Evolutionary conservation across 176 grass and related monocot genomes (phyloP), one percentile per base, ranked within the genome.

Genomic region (Secale cereale): DNA sequence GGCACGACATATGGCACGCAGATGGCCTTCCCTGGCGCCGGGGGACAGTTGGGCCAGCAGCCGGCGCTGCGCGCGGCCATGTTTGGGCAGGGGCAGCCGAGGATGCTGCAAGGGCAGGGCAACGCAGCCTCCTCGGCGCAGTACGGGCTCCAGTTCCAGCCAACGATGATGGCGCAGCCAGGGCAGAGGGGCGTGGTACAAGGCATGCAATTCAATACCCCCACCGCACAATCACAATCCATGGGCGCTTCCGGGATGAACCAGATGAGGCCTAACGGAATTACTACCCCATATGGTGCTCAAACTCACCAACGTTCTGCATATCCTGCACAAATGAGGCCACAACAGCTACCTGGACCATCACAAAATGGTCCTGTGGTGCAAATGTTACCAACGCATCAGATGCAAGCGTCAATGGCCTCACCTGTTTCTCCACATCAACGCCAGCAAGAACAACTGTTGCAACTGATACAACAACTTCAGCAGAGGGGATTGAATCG

Each of bases 211-310:
- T 90, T 94, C 70, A 90, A 73, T 66, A 37, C 85, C 50, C 41
- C 75, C 41, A 90, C 87, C 26, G 40, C 89, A 26, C 97, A 92
- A 63, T 37, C 35, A 10, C 36, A 39, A 41, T 78, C 89, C 71
- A 89, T 99, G 89, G 65, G 88, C 73, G 81, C 76, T 75, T 77
- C 90, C 63, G 87, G 86, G 20, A 87, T 94, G 69, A 95, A 85
- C 69, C 95, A 95, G 85, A 87, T 98, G 79, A 97, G 97, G 85
- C 82, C 91, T 17, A 94, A 85, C 31, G 95, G 90, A 67, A 50
- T 50, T 50, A 61, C 87, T 85, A 84, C 89, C 59, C 86, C 89
- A 26, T 99, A 97, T 79, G 43, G 19, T 32, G 87, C 94, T 77
- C 92, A 95, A 76, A 83, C 89, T 80, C 92, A 95, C 54, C 96